Base-by-base conservation (phyloP, 1,284 basidiomycete genomes). In the Ceratobasidium sp. region DNA sequence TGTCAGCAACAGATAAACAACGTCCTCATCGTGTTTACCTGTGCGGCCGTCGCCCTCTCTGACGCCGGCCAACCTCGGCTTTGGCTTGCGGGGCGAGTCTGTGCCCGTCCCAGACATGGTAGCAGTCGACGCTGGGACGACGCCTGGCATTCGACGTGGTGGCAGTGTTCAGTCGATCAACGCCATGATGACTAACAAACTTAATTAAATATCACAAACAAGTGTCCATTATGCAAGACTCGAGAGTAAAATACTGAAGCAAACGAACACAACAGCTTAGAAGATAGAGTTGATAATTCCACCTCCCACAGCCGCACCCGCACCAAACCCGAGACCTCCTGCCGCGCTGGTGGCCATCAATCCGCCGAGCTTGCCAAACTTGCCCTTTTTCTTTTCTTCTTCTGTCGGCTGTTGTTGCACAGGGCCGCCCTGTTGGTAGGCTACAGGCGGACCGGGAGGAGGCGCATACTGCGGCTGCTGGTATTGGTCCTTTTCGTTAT, bases 291-390 rank as follows among this genome's bases (percentile, higher is more conserved):
- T 75, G 41, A 82, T 76, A 41, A 78, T 36, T 18, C 78, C 79
- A 64, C 84, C 77, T 28, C 85, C 86, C 71, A 86, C 79, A 52
- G 85, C 85, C 72, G 84, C 79, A 86, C 88, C 88, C 65, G 88
- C 89, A 76, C 90, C 89, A 75, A 91, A 91, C 9, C 90, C 90
- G 65, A 88, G 85, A 78, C 90, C 90, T 53, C 89, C 89, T 2
- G 85, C 90, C 48, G 90, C 89, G 57, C 88, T 86, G 58, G 86
- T 83, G 3, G 88, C 89, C 82, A 74, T 74, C 26, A 59, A 87
- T 75, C 84, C 84, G 4, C 88, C 87, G 48, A 88, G 83, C 30
- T 83, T 83, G 0, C 88, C 88, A 74, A 87, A 87, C 76, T 86
- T 88, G 78, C 78, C 82, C 79, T 87, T 87, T 82, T 91, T 90